These are phyloP conservation scores for Triticum monococcum DNA, from an alignment of 176 grass and related monocot genomes.

Conservation along the genomic window DNA sequence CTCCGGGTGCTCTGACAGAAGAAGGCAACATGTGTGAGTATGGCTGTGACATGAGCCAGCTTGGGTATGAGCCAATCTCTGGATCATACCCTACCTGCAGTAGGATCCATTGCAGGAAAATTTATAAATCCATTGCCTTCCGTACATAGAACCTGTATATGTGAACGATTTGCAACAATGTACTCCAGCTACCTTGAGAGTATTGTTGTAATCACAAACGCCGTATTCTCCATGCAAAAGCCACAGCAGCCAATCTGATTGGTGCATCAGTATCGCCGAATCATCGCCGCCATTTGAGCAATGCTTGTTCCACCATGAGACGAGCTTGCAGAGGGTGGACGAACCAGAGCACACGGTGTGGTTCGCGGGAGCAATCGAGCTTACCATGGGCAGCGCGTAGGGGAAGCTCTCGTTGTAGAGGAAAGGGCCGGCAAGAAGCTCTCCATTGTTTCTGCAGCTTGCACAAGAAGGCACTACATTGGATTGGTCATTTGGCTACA, in stretches of 20 bases:
- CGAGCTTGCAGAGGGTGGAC: constrained; percentile 85
- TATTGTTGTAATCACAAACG: constrained; percentile 86
- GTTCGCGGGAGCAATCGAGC: constrained; percentile 62
- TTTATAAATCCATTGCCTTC: background rate
- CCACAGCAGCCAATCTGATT: constrained; percentile 91
- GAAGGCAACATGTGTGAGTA: constrained; percentile 61
- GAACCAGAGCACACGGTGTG: constrained; percentile 68
- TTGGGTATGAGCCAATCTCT: constrained; percentile 63
- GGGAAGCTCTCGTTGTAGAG: constrained; percentile 78
- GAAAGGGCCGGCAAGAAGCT: constrained; percentile 60
- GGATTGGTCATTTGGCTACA: no score
- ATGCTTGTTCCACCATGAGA: constrained; percentile 65
- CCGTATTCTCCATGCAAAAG: constrained; percentile 68
- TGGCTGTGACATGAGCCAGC: constrained; percentile 67
- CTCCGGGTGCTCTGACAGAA: constrained; percentile 54
- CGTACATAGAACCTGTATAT: background rate
- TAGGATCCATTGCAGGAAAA: background rate
- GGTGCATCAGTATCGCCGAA: constrained; percentile 75
- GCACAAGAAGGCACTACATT: background rate
- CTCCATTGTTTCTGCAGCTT: constrained; percentile 41
- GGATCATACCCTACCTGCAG: constrained; percentile 74
- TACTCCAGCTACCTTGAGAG: constrained; percentile 46
- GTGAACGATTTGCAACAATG: background rate
- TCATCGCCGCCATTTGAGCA: background rate
- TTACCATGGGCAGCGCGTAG: constrained; percentile 54